Evolutionary conservation across 2,329 filamentous ascomycete species (phyloP).

Genomic region (Stenocarpella maydis): DNA sequence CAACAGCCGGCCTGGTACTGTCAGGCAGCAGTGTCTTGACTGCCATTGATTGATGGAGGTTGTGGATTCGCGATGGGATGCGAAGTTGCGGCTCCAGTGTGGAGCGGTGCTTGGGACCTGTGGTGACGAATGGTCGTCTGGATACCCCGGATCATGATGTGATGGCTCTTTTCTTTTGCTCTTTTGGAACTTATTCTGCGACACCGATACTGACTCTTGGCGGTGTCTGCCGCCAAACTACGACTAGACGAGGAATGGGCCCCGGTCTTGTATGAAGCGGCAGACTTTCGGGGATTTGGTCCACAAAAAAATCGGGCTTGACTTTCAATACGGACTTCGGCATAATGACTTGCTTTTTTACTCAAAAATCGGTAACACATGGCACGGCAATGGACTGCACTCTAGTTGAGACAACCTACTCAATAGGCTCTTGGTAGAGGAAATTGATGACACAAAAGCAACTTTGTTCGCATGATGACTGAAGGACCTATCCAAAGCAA

Average conservation of each 20-base stretch:
- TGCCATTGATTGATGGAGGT: constrained; percentile 34
- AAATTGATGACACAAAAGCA: constrained; percentile 32
- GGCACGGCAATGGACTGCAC: constrained; percentile 31
- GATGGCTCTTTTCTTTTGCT: constrained; percentile 32
- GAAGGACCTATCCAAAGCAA: neutral
- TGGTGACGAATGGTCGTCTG: constrained; percentile 37
- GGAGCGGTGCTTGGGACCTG: constrained; percentile 36
- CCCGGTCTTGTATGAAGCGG: constrained; percentile 13
- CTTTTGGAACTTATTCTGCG: constrained; percentile 23
- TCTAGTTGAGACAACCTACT: constrained; percentile 27
- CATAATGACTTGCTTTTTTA: constrained; percentile 32
- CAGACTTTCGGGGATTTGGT: constrained; percentile 24
- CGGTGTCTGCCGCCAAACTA: constrained; percentile 22
- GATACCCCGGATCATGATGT: constrained; percentile 37
- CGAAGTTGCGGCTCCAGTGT: constrained; percentile 37
- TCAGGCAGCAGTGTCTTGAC: constrained; percentile 29
- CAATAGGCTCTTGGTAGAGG: constrained; percentile 19
- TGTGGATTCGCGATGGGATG: constrained; percentile 37
- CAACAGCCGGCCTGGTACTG: constrained; percentile 36
- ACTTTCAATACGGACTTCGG: constrained; percentile 31
- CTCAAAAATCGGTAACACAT: constrained; percentile 32
- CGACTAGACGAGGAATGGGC: constrained; percentile 26
- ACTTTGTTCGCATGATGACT: constrained; percentile 1
- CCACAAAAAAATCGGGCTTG: constrained; percentile 31
- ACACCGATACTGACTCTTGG: constrained; percentile 28